Conservation (phyloP, 257 asterid species). For the Handroanthus guayacan region DNA sequence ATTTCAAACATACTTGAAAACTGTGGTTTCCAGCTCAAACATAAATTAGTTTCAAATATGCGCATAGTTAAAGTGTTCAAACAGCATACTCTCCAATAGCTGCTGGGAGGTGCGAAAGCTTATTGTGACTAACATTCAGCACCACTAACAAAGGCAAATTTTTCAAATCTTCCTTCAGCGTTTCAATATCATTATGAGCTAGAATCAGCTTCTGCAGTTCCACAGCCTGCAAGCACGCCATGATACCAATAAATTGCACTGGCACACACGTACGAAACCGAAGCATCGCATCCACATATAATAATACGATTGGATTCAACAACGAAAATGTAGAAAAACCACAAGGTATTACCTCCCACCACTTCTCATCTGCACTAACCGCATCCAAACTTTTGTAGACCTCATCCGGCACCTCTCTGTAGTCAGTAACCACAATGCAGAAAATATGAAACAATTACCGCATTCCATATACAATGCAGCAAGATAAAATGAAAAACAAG, state of each 20-base stretch:
- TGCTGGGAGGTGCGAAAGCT: constrained; percentile 77
- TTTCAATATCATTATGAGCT: constrained; percentile 86
- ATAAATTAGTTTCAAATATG: not conserved
- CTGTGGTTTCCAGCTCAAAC: constrained; percentile 10
- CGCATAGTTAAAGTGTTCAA: constrained; percentile 24
- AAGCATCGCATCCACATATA: not conserved
- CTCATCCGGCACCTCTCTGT: constrained; percentile 88
- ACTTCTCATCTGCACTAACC: constrained; percentile 81
- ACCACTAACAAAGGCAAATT: constrained; percentile 73
- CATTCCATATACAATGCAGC: constrained; percentile 20
- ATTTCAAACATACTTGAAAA: constrained; percentile 20
- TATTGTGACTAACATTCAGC: constrained; percentile 85
- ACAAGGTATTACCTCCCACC: constrained; percentile 93
- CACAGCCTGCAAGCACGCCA: constrained; percentile 66
- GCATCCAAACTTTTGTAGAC: constrained; percentile 87
- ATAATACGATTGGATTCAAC: not conserved
- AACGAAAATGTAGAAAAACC: constrained; percentile 18
- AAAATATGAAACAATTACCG: not conserved
- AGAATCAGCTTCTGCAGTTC: constrained; percentile 93
- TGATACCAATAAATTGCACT: constrained; percentile 16
- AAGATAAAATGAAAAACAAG: not conserved
- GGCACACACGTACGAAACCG: not conserved
- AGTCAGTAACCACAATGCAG: constrained; percentile 12
- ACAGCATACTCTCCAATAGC: constrained; percentile 92
- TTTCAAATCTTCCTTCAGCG: constrained; percentile 78